Percentiles rank a stretch among this genome's conserved stretches.
Conservation (phyloP, 2,329 filamentous ascomycete species). For the Mycosphaerelloides madeirae region DNA sequence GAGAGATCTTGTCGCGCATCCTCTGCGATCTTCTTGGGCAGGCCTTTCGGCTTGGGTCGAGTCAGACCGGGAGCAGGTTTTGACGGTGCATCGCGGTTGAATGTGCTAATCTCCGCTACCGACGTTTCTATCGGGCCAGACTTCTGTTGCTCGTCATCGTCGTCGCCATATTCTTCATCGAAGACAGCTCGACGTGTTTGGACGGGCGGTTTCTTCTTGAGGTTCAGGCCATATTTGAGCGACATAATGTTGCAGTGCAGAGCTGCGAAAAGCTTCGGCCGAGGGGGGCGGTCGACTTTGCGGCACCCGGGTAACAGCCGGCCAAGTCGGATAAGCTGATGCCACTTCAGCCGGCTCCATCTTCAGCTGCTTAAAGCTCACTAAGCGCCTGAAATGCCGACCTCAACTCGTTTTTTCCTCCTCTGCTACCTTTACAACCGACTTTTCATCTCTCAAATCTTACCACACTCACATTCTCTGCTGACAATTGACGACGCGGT, state of each 20-base stretch:
- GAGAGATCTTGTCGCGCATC: conserved; percentile 57
- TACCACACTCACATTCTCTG: no score
- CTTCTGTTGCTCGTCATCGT: conserved; percentile 18
- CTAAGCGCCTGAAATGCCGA: no score
- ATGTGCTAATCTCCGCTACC: conserved; percentile 53
- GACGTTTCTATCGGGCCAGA: conserved; percentile 33
- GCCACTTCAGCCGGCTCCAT: background rate
- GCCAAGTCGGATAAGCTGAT: no score
- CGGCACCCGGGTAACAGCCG: conserved; percentile 1
- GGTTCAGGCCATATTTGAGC: conserved; percentile 34
- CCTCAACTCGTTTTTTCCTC: no score
- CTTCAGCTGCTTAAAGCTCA: no score
- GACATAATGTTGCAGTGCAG: conserved; percentile 26
- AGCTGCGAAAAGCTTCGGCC: conserved; percentile 1
- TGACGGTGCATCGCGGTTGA: conserved; percentile 44
- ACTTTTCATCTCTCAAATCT: no score
- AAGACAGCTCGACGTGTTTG: conserved; percentile 19
- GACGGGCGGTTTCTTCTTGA: conserved; percentile 27
- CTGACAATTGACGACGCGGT: no score
- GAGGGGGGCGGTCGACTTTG: conserved; percentile 4
- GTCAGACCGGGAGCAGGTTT: conserved; percentile 30
- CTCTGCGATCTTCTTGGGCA: conserved; percentile 38
- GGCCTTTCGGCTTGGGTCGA: conserved; percentile 32
- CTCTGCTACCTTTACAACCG: no score
- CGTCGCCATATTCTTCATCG: conserved; percentile 28